Evolutionary conservation across 2,329 filamentous ascomycete genomes (phyloP).

Genomic region (Drechmeria coniospora): DNA sequence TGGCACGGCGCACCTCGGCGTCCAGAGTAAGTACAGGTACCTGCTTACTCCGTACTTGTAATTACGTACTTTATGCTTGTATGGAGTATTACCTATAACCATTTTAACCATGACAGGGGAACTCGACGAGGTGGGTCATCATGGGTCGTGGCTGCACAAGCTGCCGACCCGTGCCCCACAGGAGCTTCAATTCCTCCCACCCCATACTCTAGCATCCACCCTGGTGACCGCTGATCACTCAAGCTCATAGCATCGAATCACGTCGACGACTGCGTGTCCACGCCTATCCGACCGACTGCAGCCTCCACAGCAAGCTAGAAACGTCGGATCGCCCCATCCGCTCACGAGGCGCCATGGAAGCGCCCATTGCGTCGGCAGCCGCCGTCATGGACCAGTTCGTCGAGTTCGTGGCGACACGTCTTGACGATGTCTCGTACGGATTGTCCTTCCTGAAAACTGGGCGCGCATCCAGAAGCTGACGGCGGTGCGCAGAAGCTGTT

Average conservation of each 20-base stretch:
- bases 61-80: too few relatives aligned
- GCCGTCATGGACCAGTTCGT: constrained; percentile 3
- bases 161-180: neutral
- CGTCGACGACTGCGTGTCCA: neutral
- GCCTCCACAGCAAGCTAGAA: neutral
- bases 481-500: neutral
- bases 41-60: too few relatives aligned
- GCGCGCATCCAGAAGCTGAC: too few relatives aligned
- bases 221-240: too few relatives aligned
- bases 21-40: too few relatives aligned
- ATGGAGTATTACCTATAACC: too few relatives aligned
- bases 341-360: constrained; percentile 1
- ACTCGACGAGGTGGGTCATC: neutral
- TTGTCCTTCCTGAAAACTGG: neutral
- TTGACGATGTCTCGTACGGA: constrained; percentile 3
- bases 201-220: neutral
- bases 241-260: too few relatives aligned
- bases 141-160: neutral
- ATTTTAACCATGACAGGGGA: too few relatives aligned
- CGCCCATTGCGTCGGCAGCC: constrained; percentile 1
- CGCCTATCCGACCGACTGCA: too few relatives aligned
- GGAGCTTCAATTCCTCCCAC: neutral
- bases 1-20: too few relatives aligned
- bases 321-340: too few relatives aligned
- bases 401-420: constrained; percentile 3